Evolutionary conservation across 164 flowering plant genomes (phyloP), one percentile per base, ranked within the genome.

Genomic region (Macadamia tetraphylla): DNA sequence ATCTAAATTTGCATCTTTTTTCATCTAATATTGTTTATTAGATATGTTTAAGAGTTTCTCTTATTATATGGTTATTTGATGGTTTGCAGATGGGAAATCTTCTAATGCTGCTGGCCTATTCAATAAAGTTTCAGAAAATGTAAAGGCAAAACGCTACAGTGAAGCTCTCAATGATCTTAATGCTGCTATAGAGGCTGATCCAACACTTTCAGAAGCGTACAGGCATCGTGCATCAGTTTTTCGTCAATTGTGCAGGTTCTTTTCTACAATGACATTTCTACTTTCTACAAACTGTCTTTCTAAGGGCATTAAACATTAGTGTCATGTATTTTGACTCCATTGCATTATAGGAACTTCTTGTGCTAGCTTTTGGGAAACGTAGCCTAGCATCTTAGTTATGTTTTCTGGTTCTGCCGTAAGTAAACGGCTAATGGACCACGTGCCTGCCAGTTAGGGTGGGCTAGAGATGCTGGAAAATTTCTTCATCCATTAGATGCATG

Each of bases 131-230:
- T 85, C 96, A 3, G 83, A 83, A 67, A 90, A 76, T 78, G 69
- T 91, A 65, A 88, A 83, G 79, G 80, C 83, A 71, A 91, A 85
- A 77, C 91, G 69, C 57, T 94, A 87, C 62, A 80, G 81, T 64
- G 93, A 91, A 73, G 97, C 97, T 55, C 87, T 94, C 15, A 74
- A 84, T 80, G 94, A 94, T 76, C 92, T 94, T 18, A 88, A 90
- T 81, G 79, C 87, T 79, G 97, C 92, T 73, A 82, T 91, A 71
- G 94, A 87, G 81, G 89, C 93, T 44, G 92, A 94, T 76, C 95
- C 97, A 60, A 74, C 76, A 52, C 86, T 91, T 72, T 86, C 96
- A 57, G 94, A 91, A 77, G 96, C 97, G 32, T 91, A 94, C 72
- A 65, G 61, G 68, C 88, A 73, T 59, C 91, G 89, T 18, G 97